These are phyloP conservation scores for Boletus tylopilopsis DNA, from an alignment of 768 basidiomycete genomes.

Conservation along the genomic window DNA sequence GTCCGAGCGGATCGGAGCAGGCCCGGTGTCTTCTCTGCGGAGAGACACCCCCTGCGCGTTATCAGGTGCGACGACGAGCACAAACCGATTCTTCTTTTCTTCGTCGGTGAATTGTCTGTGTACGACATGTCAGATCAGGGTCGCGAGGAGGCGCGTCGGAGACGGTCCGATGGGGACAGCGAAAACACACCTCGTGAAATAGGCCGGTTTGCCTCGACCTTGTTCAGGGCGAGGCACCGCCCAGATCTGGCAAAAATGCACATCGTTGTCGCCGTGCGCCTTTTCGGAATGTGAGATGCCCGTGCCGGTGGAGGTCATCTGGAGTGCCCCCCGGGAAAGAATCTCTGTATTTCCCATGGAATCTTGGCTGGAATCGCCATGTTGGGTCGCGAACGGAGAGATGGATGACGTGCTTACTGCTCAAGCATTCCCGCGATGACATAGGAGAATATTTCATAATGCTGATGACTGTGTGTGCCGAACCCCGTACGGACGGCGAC, in stretches of 20 bases:
- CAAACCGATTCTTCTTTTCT: conserved; percentile 74
- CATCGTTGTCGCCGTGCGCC: conserved; percentile 43
- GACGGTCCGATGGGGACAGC: too few species aligned
- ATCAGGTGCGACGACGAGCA: conserved; percentile 72
- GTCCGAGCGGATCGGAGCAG: conserved; percentile 74
- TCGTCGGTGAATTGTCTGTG: conserved; percentile 71
- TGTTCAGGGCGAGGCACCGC: conserved; percentile 40
- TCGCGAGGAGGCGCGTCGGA: too few species aligned
- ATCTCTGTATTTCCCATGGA: conserved; percentile 90
- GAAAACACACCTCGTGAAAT: conserved; percentile 67
- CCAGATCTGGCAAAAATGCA: conserved; percentile 74
- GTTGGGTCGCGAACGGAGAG: background rate
- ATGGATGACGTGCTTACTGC: conserved; percentile 51
- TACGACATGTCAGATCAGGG: too few species aligned
- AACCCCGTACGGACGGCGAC: conserved; percentile 76
- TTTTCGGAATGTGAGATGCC: conserved; percentile 85
- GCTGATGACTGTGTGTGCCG: conserved; percentile 76
- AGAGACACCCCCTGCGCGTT: conserved; percentile 51
- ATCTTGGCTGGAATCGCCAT: conserved; percentile 58
- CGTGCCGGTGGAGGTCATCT: conserved; percentile 89
- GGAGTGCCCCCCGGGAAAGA: conserved; percentile 83
- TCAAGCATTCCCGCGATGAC: conserved; percentile 74
- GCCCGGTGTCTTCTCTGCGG: conserved; percentile 66
- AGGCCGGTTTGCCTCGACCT: conserved; percentile 50
- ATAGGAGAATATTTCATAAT: conserved; percentile 93